phyloP scores from a whole-genome alignment of 345 rosid species.

The Ailanthus altissimus region DNA sequence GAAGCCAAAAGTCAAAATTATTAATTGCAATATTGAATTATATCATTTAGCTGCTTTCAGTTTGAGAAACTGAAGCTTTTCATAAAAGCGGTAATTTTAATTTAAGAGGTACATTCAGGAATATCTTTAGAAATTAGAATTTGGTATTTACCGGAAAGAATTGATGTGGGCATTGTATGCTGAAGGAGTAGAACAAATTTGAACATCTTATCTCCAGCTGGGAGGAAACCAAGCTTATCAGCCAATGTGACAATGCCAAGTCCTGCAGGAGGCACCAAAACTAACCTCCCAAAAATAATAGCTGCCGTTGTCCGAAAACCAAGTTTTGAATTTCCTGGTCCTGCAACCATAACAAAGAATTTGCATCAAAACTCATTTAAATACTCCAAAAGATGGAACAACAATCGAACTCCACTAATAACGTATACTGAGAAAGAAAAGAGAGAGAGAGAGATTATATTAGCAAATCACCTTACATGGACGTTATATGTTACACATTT shows the following conservation, averaged over 20 bases:
- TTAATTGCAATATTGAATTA: no score
- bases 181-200: constrained; percentile 88
- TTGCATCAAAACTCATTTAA: constrained; percentile 1
- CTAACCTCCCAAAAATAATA: constrained; percentile 71
- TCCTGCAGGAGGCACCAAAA: constrained; percentile 88
- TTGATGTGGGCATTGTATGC: constrained; percentile 97
- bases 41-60: no score
- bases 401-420: no score
- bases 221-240: constrained; percentile 96
- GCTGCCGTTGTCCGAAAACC: constrained; percentile 90
- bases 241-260: constrained; percentile 91
- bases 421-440: no score
- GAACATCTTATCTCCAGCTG: constrained; percentile 92
- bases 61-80: no score
- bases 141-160: constrained; percentile 66
- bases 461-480: background rate
- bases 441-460: no score
- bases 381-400: no score
- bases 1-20: no score
- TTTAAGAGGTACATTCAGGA: background rate
- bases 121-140: background rate
- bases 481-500: background rate
- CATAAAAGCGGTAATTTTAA: background rate
- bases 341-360: constrained; percentile 42
- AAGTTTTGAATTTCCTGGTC: constrained; percentile 96